Percentiles rank a stretch among this genome's conserved stretches.
Conservation (phyloP, 2,329 filamentous ascomycete genomes). For the Colletotrichum noveboracense region DNA sequence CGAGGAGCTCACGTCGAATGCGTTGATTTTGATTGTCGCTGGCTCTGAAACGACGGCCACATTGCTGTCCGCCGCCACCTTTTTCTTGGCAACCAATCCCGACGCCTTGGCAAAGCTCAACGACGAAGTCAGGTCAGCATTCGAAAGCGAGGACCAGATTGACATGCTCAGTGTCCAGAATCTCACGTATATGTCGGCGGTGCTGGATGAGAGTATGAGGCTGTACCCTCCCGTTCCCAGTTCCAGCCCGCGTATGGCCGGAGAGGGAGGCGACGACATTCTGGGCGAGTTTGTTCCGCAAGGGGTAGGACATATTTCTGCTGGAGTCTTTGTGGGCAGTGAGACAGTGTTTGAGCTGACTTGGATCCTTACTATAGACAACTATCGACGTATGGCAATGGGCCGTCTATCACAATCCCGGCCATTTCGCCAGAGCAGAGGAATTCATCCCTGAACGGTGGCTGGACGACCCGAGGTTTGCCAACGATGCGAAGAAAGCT, state of each 20-base stretch:
- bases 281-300: conserved; percentile 34
- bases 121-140: conserved; percentile 40
- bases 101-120: conserved; percentile 31
- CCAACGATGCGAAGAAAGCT: neutral
- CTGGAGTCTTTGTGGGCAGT: fast-evolving
- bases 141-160: conserved; percentile 39
- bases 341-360: fast-evolving
- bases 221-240: conserved; percentile 36
- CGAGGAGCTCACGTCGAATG: conserved; percentile 12
- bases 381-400: neutral
- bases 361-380: neutral
- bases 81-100: conserved; percentile 32
- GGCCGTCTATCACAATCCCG: neutral
- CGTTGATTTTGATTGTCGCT: conserved; percentile 28
- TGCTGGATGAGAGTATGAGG: conserved; percentile 45
- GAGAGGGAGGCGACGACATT: conserved; percentile 35
- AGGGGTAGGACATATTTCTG: conserved; percentile 22
- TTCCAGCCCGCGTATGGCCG: conserved; percentile 28
- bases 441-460: neutral
- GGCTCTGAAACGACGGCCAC: conserved; percentile 39
- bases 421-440: neutral
- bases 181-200: conserved; percentile 42
- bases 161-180: conserved; percentile 30
- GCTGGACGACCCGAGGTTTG: neutral
- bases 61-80: conserved; percentile 27